These are phyloP conservation scores for Odontarrhena argentea DNA, from an alignment of 345 rosid species.

Conservation along the genomic window DNA sequence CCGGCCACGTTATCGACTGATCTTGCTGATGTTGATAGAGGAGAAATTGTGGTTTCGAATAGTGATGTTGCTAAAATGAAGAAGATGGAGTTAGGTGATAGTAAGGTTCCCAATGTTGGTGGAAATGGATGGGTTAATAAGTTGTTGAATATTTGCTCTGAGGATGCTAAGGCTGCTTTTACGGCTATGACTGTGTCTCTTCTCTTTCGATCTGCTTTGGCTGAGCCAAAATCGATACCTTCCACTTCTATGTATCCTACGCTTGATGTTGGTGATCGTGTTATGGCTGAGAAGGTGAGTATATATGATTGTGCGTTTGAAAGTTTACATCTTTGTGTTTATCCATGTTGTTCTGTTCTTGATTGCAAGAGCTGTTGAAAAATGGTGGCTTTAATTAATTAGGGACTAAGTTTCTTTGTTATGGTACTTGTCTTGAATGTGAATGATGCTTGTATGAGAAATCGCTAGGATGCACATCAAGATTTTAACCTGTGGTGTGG, in stretches of 20 bases:
- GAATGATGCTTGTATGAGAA: background rate
- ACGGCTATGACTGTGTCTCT: slow-evolving; percentile 79
- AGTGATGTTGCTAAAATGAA: slow-evolving; percentile 32
- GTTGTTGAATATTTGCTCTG: slow-evolving; percentile 57
- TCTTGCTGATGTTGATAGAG: slow-evolving; percentile 49
- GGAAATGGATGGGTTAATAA: slow-evolving; percentile 65
- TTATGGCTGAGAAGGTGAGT: slow-evolving; percentile 86
- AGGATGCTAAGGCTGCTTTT: slow-evolving; percentile 84
- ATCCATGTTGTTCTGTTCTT: background rate
- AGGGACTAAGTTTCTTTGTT: background rate
- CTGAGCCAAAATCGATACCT: slow-evolving; percentile 87
- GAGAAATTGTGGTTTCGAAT: slow-evolving; percentile 41
- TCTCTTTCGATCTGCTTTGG: slow-evolving; percentile 72
- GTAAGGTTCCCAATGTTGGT: slow-evolving; percentile 32
- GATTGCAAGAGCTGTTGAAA: background rate
- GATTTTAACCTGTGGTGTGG: slow-evolving; percentile 1
- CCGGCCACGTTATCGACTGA: slow-evolving; percentile 38
- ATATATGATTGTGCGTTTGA: background rate
- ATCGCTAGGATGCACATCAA: background rate
- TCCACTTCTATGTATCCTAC: slow-evolving; percentile 86
- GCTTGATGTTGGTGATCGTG: slow-evolving; percentile 79
- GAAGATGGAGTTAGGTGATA: slow-evolving; percentile 42
- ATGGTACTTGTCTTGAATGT: background rate
- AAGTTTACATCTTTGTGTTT: background rate
- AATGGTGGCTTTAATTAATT: background rate